Base-by-base conservation (phyloP, 768 basidiomycete species). In the Pulveroboletus ravenelii region DNA sequence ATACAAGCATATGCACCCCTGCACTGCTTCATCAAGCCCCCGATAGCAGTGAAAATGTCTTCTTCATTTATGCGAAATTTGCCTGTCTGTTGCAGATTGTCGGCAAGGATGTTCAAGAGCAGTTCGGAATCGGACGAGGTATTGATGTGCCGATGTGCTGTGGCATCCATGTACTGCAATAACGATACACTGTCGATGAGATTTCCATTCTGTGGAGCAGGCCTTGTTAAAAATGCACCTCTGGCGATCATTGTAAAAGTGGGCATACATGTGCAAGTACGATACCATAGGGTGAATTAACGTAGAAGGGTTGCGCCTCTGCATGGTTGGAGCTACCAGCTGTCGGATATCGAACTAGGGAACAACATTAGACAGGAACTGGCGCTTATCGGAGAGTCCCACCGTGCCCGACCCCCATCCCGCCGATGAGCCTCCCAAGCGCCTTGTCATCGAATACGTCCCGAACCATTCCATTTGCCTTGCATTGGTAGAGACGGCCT, bases 21-120 rank as follows among this genome's bases (percentile, higher is more conserved):
- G 66, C 85, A 86, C 55, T 92, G 85, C 50, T 78, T 72, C 86
- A 93, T 97, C 68, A 97, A 79, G 7, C 88, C 87, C 12, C 87
- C 79, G 47, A 97, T 84, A 30, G 96, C 95, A 14, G 84, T 89
- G 71, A 99, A 98, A 58, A 99, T 96, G 70, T 99, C 96, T 59
- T 99, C 96, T 65, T 97, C 95, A 65, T 98, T 98, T 74, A 98
- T 99, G 53, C 93, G 90, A 72, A 97, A 94, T 70, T 99, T 99
- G 48, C 95, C 96, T 10, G 95, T 98, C 68, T 97, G 85, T 63
- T 99, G 96, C 15, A 99, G 81, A 61, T 95, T 94, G 76, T 98
- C 84, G 47, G 96, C 96, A 67, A 99, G 92, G 58, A 96, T 91
- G 72, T 99, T 99, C 55, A 99, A 81, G 36, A 99, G 80, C 12